These are phyloP conservation scores for Lathyrus oleraceus DNA, from an alignment of 306 rosid genomes.

Conservation along the genomic window DNA sequence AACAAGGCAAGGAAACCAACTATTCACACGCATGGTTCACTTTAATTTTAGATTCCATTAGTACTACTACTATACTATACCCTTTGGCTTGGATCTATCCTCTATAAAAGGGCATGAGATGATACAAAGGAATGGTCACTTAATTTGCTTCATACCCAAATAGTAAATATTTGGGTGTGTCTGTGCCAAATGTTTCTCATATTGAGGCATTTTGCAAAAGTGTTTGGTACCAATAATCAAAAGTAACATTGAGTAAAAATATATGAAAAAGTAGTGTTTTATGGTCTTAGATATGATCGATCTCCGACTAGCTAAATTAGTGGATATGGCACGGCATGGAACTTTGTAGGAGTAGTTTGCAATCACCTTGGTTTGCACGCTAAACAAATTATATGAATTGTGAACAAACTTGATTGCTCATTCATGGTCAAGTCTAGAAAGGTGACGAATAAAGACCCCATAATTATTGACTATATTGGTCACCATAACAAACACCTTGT, in stretches of 20 bases:
- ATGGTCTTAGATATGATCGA: neutral
- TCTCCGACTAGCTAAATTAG: slow-evolving; percentile 1
- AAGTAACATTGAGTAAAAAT: neutral
- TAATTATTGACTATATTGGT: neutral
- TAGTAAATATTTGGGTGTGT: slow-evolving; percentile 20
- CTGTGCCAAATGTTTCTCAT: slow-evolving; percentile 41
- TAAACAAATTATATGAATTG: slow-evolving; percentile 30
- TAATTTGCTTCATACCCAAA: slow-evolving; percentile 31
- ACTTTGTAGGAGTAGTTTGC: slow-evolving; percentile 2
- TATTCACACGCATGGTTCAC: slow-evolving; percentile 28
- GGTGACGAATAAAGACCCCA: neutral
- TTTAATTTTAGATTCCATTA: slow-evolving; percentile 27
- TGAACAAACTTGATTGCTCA: slow-evolving; percentile 36
- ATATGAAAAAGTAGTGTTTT: slow-evolving; percentile 8
- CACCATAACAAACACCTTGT: slow-evolving; percentile 1
- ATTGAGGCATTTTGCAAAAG: slow-evolving; percentile 34
- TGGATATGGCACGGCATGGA: neutral
- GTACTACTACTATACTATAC: neutral
- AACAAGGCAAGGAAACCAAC: slow-evolving; percentile 29
- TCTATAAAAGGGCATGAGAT: slow-evolving; percentile 33
- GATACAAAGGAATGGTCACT: slow-evolving; percentile 28
- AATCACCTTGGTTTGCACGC: slow-evolving; percentile 48
- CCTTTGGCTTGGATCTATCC: neutral
- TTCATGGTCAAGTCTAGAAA: slow-evolving; percentile 38
- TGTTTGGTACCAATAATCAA: slow-evolving; percentile 8